These are phyloP conservation scores for Aquilaria sinensis DNA, from an alignment of 345 rosid genomes.

Conservation along the genomic window DNA sequence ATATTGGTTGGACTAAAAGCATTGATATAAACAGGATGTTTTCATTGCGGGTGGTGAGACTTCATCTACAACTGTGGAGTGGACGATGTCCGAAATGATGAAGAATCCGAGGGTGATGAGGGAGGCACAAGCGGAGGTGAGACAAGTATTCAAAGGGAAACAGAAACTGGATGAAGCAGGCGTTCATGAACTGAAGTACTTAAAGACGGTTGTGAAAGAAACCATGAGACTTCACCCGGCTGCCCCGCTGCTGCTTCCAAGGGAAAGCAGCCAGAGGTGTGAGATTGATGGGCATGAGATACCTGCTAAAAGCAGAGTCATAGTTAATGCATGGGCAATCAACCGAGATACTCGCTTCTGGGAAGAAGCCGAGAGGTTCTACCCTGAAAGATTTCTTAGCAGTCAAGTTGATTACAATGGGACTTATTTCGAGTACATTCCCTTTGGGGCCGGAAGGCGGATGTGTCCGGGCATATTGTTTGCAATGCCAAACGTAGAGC, in stretches of 20 bases:
- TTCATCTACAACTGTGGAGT: constrained; percentile 1
- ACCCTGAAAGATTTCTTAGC: not conserved
- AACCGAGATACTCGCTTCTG: no score
- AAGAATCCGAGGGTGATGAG: constrained; percentile 4
- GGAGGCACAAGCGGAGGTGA: constrained; percentile 11
- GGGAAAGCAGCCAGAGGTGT: not conserved
- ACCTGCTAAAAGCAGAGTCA: not conserved
- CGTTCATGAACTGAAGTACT: constrained; percentile 1
- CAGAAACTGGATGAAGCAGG: not conserved
- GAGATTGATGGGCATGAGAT: not conserved
- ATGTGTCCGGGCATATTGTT: constrained; percentile 4
- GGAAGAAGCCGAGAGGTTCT: not conserved
- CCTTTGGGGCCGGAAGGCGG: constrained; percentile 8
- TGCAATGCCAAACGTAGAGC: not conserved
- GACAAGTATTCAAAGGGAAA: not conserved
- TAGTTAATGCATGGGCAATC: constrained; percentile 4
- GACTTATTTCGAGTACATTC: not conserved
- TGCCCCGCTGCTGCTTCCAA: not conserved
- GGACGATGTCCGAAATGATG: constrained; percentile 7
- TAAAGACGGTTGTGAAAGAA: not conserved
- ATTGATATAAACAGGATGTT: not conserved
- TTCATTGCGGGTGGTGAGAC: constrained; percentile 8
- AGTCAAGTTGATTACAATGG: not conserved
- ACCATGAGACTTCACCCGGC: constrained; percentile 2
- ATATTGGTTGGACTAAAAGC: no score